phyloP scores from a whole-genome alignment of 208 protist species.

The Crithidia brevicula region DNA sequence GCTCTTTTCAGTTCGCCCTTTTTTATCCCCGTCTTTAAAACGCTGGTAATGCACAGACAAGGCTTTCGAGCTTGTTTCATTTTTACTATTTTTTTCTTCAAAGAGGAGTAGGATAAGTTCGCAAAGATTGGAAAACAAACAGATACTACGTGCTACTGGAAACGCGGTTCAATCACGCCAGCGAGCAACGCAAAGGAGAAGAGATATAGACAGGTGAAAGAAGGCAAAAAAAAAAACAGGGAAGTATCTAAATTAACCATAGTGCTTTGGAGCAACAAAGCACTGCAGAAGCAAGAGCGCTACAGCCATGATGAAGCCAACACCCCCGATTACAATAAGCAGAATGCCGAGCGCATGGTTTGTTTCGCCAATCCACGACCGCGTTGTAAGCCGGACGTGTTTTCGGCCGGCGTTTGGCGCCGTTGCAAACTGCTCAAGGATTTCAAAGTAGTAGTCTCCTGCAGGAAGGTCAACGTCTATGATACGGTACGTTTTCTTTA shows the following conservation, averaged over 20 bases:
- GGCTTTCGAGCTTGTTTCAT: no score
- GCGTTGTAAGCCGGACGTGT: constrained; percentile 90
- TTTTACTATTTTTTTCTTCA: no score
- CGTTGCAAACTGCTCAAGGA: constrained; percentile 92
- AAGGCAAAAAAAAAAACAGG: not conserved
- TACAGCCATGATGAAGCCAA: constrained; percentile 57
- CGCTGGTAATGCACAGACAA: no score
- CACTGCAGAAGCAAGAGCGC: constrained; percentile 33
- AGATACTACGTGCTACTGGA: not conserved
- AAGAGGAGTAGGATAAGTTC: not conserved
- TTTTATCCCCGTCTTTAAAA: no score
- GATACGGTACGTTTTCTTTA: constrained; percentile 96
- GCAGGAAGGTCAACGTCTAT: constrained; percentile 80
- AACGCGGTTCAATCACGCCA: no score
- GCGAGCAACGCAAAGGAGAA: constrained; percentile 3
- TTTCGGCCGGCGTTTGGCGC: constrained; percentile 92
- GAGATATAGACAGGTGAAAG: not conserved
- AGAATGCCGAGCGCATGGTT: constrained; percentile 94
- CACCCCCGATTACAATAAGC: constrained; percentile 85
- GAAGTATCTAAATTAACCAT: not conserved
- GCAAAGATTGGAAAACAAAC: not conserved
- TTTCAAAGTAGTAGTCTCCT: constrained; percentile 91
- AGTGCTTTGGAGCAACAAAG: constrained; percentile 16
- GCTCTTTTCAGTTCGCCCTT: no score
- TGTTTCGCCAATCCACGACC: constrained; percentile 94